Base-by-base conservation (phyloP, 495 filamentous ascomycete genomes). In the Penicillium cataractarum region DNA sequence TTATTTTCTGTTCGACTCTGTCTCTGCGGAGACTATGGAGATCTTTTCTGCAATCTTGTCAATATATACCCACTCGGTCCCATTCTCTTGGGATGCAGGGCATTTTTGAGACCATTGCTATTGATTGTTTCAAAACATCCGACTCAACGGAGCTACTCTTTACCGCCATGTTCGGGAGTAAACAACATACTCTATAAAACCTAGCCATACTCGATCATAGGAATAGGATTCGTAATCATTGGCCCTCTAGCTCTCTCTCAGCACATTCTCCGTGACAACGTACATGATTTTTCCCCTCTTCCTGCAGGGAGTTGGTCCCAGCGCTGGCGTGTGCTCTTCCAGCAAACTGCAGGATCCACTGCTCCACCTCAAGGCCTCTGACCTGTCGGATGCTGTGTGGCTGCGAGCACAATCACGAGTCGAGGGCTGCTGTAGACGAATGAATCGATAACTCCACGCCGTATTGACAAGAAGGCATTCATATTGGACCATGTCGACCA, bases 281-380 rank as follows among this genome's bases (percentile, higher is more conserved):
- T 3, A 6, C 49, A 26, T 26, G 40, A 40, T 19, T 29, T 53
- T 29, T 53, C 49, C 55, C 58, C 46, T 57, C 54, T 57, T 57
- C 54, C 32, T 29, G n/a, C 27, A 32, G 60, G 32, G 19, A 29
- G 42, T 26, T 46, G 55, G 40, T 31, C 51, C 10, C 40, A 57
- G 55, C 55, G 42, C 27, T 44, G 54, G 54, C 44, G 42, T 50
- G 27, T 59, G 32, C 33, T 17, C 39, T 27, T 60, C 48, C 37
- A 59, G 64, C 71, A 67, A 73, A 66, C 65, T 69, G 65, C 70
- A 71, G 70, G 70, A 68, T 72, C 70, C 70, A 72, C 70, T 48
- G 56, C 70, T 71, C 70, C 70, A 72, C 67, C 54, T 56, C 54
- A 35, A 56, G 31, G 46, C 48, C 52, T 27, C 46, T 22, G 51